These are phyloP conservation scores for Trametes cingulata DNA, from an alignment of 768 basidiomycete genomes.

Conservation along the genomic window DNA sequence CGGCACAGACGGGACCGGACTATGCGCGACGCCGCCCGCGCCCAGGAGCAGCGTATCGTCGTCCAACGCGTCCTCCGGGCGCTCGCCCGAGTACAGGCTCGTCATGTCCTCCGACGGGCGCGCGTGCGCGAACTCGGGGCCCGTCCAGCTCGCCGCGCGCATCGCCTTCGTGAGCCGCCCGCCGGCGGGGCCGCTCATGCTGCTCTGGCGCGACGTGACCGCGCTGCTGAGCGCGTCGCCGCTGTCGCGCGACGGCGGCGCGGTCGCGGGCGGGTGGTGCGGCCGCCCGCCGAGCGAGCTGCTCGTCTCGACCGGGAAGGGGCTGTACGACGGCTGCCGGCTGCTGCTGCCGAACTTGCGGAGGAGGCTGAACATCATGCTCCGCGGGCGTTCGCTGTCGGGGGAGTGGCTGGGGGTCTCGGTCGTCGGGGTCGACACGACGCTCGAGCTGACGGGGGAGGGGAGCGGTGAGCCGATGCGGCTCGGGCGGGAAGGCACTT, in stretches of 20 bases:
- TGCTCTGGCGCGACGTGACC: slow-evolving; percentile 30
- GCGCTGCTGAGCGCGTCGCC: slow-evolving; percentile 45
- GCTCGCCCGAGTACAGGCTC: slow-evolving; percentile 46
- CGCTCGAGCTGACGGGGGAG: slow-evolving; percentile 31
- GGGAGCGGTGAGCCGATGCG: slow-evolving; percentile 28
- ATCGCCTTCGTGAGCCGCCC: slow-evolving; percentile 45
- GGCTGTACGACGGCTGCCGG: slow-evolving; percentile 11
- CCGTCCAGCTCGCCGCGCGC: slow-evolving; percentile 70
- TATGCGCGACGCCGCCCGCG: slow-evolving; percentile 43
- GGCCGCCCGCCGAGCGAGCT: slow-evolving; percentile 2
- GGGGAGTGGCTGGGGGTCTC: slow-evolving; percentile 17
- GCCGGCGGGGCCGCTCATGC: slow-evolving; percentile 26
- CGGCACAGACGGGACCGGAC: slow-evolving; percentile 29
- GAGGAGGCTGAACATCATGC: slow-evolving; percentile 21
- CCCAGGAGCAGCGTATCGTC: slow-evolving; percentile 57
- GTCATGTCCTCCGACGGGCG: slow-evolving; percentile 43
- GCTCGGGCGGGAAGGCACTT: slow-evolving; percentile 24
- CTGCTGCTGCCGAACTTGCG: slow-evolving; percentile 13
- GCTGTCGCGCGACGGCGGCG: slow-evolving; percentile 37
- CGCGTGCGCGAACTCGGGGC: slow-evolving; percentile 38
- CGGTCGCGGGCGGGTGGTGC: slow-evolving; percentile 8
- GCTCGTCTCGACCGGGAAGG: background rate
- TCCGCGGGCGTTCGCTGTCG: slow-evolving; percentile 27
- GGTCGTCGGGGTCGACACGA: slow-evolving; percentile 18
- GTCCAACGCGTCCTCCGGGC: slow-evolving; percentile 42